These are phyloP conservation scores for Thraustotheca clavata DNA, from an alignment of 352 stramenopile species.

Conservation along the genomic window DNA sequence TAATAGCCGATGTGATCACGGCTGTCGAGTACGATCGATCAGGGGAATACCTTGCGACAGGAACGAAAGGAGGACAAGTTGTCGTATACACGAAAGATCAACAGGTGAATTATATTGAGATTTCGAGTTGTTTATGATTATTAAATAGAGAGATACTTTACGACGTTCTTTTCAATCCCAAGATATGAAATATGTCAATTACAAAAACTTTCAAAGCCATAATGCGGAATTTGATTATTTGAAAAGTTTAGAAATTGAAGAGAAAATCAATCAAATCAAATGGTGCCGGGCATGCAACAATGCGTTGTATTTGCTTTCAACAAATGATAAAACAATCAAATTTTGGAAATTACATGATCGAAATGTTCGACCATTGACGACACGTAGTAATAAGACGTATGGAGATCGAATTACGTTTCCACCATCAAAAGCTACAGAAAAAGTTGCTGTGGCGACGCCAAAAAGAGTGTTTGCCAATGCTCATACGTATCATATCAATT, in stretches of 20 bases:
- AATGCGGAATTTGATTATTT: conserved; percentile 97
- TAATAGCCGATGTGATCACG: conserved; percentile 90
- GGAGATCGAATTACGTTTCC: conserved; percentile 7
- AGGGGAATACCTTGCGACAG: conserved; percentile 89
- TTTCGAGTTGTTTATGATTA: neutral
- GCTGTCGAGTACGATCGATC: conserved; percentile 90
- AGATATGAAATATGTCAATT: conserved; percentile 45
- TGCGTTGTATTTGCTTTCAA: conserved; percentile 89
- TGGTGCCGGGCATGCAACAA: conserved; percentile 87
- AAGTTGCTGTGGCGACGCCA: conserved; percentile 60
- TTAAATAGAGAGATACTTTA: neutral
- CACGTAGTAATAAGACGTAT: conserved; percentile 42
- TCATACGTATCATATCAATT: conserved; percentile 97
- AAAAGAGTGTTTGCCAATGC: conserved; percentile 89
- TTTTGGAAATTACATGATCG: conserved; percentile 90
- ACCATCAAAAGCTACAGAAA: neutral
- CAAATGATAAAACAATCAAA: conserved; percentile 98
- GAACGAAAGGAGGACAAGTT: conserved; percentile 90
- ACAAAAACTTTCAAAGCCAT: conserved; percentile 94
- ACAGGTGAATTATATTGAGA: conserved; percentile 1
- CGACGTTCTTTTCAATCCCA: conserved; percentile 11
- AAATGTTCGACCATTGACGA: conserved; percentile 62
- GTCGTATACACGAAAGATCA: conserved; percentile 81
- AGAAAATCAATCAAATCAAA: conserved; percentile 97
- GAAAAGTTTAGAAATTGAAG: conserved; percentile 96